These are phyloP conservation scores for Aspergillus felis DNA, from an alignment of 2,329 filamentous ascomycete genomes.

Conservation along the genomic window DNA sequence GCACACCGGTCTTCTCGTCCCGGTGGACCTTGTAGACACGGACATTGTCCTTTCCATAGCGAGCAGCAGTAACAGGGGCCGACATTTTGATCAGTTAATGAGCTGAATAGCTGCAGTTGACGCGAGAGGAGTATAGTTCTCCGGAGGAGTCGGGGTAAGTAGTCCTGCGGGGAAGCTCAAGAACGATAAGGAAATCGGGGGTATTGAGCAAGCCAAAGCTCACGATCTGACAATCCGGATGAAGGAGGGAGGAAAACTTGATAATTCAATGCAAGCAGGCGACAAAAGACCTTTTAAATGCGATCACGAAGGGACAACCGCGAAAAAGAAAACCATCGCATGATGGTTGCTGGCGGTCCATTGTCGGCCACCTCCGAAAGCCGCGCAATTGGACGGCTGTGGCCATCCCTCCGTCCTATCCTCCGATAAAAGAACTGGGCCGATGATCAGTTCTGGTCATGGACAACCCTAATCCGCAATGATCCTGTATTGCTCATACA, in stretches of 20 bases:
- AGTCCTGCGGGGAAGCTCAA: background rate
- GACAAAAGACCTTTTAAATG: slow-evolving; percentile 9
- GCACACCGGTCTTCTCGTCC: slow-evolving; percentile 69
- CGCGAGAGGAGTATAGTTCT: background rate
- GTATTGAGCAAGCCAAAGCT: background rate
- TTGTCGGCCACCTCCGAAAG: slow-evolving; percentile 38
- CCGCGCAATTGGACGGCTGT: slow-evolving; percentile 26
- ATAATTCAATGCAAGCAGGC: background rate
- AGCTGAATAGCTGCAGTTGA: background rate
- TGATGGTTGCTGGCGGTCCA: slow-evolving; percentile 9
- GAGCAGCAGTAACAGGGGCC: slow-evolving; percentile 42
- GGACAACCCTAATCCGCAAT: too few relatives aligned
- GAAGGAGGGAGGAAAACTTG: background rate
- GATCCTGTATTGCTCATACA: too few relatives aligned
- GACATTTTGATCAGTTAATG: slow-evolving; percentile 23
- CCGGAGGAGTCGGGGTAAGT: background rate
- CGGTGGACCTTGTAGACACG: slow-evolving; percentile 92
- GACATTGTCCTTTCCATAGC: slow-evolving; percentile 81
- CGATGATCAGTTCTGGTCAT: too few relatives aligned
- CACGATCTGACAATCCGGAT: background rate
- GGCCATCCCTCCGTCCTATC: slow-evolving; percentile 14
- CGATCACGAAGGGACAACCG: slow-evolving; percentile 3
- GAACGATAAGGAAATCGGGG: background rate
- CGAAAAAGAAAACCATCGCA: slow-evolving; percentile 11
- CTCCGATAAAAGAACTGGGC: background rate